phyloP scores from a whole-genome alignment of 768 basidiomycete species.

The Mycena amicta region DNA sequence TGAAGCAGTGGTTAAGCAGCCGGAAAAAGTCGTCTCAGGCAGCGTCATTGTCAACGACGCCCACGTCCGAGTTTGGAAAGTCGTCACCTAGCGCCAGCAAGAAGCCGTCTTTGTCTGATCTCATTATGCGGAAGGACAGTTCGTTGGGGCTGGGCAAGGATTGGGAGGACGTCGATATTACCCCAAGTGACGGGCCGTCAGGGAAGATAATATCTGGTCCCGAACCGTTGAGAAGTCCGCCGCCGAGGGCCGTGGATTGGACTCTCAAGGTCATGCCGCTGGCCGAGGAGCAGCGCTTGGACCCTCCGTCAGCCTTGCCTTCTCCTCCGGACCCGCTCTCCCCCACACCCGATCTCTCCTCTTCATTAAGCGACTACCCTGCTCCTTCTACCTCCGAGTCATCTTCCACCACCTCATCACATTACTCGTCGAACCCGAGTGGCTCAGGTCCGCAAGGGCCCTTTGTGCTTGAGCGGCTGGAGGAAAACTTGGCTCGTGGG shows the following conservation, averaged over 20 bases:
- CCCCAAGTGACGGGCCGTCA: conserved; percentile 32
- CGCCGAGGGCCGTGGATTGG: conserved; percentile 38
- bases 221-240: background rate
- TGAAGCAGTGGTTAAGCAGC: conserved; percentile 77
- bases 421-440: conserved; percentile 52
- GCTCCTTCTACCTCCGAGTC: conserved; percentile 72
- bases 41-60: conserved; percentile 39
- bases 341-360: conserved; percentile 77
- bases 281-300: conserved; percentile 25
- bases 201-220: background rate
- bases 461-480: conserved; percentile 66
- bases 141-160: conserved; percentile 51
- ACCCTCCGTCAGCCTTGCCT: conserved; percentile 42
- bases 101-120: conserved; percentile 70
- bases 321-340: conserved; percentile 61
- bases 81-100: conserved; percentile 47
- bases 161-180: conserved; percentile 65
- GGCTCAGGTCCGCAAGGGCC: conserved; percentile 46
- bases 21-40: conserved; percentile 55
- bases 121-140: conserved; percentile 61
- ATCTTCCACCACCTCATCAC: conserved; percentile 71
- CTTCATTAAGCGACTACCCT: conserved; percentile 73
- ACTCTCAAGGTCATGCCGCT: conserved; percentile 40
- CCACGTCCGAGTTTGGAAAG: conserved; percentile 34
- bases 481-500: conserved; percentile 68